Conservation (phyloP, 163 green algal genomes). For the Coccomyxa subellipsoidea region DNA sequence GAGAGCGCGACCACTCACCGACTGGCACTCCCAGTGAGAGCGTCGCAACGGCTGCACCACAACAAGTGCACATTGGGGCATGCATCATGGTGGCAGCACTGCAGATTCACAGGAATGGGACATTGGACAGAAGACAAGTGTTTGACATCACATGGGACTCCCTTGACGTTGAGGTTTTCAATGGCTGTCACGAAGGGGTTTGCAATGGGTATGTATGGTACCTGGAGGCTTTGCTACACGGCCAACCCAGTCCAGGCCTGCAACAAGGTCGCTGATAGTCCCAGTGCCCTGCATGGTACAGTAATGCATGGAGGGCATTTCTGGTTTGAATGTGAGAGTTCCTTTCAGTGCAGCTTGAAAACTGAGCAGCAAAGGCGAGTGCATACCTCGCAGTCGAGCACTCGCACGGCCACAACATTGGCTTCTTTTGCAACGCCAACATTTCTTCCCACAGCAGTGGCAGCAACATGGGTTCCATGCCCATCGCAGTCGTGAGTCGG, state of each 20-base stretch:
- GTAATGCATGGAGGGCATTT: too few relatives aligned
- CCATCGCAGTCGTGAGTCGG: constrained; percentile 74
- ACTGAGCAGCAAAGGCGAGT: too few relatives aligned
- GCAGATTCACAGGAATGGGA: constrained; percentile 70
- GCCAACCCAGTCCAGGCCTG: constrained; percentile 79
- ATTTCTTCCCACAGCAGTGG: constrained; percentile 63
- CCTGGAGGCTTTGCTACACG: constrained; percentile 53
- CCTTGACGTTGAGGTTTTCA: too few relatives aligned
- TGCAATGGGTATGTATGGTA: too few relatives aligned
- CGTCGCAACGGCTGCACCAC: background rate
- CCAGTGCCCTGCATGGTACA: constrained; percentile 32
- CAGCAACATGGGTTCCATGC: constrained; percentile 78
- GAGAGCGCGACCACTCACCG: constrained; percentile 21
- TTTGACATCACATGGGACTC: too few relatives aligned
- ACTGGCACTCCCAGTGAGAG: background rate
- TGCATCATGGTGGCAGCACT: constrained; percentile 52
- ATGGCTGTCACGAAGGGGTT: too few relatives aligned
- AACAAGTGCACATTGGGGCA: background rate
- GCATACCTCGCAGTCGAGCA: constrained; percentile 70
- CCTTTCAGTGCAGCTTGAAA: too few relatives aligned
- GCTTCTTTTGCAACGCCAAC: constrained; percentile 79
- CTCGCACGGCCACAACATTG: constrained; percentile 66
- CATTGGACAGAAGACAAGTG: too few relatives aligned
- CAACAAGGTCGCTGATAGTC: constrained; percentile 37
- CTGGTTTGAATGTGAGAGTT: too few relatives aligned